phyloP scores from a whole-genome alignment of 2,329 filamentous ascomycete species.

The Fusarium veterinarium region DNA sequence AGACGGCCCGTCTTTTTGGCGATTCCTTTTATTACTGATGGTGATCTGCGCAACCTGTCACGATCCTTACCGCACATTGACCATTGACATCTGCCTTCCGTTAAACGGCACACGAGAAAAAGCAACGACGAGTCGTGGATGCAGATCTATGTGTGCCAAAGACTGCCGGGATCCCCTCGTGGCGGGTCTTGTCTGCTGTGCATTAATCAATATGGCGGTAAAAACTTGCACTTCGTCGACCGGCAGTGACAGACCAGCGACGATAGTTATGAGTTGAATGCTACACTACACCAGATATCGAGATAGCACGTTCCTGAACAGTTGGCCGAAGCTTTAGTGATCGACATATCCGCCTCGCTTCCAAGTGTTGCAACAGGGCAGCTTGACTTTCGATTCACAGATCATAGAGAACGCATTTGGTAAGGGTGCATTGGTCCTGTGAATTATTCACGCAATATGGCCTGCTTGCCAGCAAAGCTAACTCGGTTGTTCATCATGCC shows the following conservation, averaged over 20 bases:
- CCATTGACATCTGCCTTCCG: slow-evolving; percentile 10
- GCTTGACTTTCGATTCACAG: slow-evolving; percentile 6
- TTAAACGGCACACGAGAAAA: slow-evolving; percentile 14
- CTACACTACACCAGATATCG: slow-evolving; percentile 6
- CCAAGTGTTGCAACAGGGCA: slow-evolving; percentile 18
- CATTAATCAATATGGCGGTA: slow-evolving; percentile 20
- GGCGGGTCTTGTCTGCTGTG: slow-evolving; percentile 8
- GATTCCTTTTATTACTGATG: slow-evolving; percentile 23
- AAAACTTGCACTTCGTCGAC: neutral
- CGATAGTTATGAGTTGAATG: neutral
- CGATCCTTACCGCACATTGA: slow-evolving; percentile 13
- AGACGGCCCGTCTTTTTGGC: slow-evolving; percentile 18
- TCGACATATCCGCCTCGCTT: slow-evolving; percentile 37
- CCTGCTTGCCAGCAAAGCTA: slow-evolving; percentile 20
- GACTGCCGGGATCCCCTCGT: slow-evolving; percentile 14
- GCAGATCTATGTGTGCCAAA: slow-evolving; percentile 23
- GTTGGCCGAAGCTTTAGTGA: slow-evolving; percentile 37
- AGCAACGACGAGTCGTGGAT: slow-evolving; percentile 12
- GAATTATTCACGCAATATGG: slow-evolving; percentile 16
- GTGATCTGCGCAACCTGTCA: slow-evolving; percentile 17
- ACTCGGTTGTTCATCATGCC: slow-evolving; percentile 7
- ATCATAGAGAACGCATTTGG: neutral
- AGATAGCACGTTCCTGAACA: slow-evolving; percentile 27
- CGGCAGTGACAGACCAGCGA: neutral
- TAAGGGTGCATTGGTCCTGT: slow-evolving; percentile 16